Percentiles rank a stretch among this genome's conserved stretches.
phyloP scores from a whole-genome alignment of 139 green algal genomes.

The Mesotaenium endlicherianum region DNA sequence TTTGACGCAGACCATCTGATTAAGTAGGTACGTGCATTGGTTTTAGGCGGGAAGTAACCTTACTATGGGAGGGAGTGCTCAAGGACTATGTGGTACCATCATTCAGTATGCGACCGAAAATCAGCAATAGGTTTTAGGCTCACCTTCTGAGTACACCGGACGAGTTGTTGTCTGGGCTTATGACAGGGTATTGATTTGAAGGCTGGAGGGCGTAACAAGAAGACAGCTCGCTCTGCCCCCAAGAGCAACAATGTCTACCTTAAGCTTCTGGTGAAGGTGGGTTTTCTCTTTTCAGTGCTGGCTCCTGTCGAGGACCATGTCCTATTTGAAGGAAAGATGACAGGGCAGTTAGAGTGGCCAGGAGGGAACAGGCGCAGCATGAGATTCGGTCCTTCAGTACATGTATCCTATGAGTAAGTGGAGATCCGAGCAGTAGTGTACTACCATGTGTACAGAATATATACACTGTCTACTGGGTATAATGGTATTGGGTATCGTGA shows the following conservation, averaged over 20 bases:
- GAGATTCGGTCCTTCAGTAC: too few relatives aligned
- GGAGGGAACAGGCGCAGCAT: not conserved
- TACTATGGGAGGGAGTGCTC: not conserved
- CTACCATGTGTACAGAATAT: too few relatives aligned
- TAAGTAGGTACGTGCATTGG: not conserved
- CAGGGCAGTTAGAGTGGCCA: not conserved
- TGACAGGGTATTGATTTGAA: slow-evolving; percentile 96
- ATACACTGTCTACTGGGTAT: too few relatives aligned
- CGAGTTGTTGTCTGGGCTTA: not conserved
- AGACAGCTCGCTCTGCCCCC: slow-evolving; percentile 78
- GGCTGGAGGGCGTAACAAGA: slow-evolving; percentile 94
- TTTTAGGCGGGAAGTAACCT: not conserved
- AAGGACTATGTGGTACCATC: not conserved
- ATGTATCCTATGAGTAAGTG: too few relatives aligned
- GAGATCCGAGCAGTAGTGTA: too few relatives aligned
- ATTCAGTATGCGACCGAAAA: not conserved
- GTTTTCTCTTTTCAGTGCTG: not conserved
- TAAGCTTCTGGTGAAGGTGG: slow-evolving; percentile 97
- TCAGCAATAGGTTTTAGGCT: too few relatives aligned
- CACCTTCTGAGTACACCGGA: too few relatives aligned
- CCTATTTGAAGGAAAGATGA: not conserved
- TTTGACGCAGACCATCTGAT: not conserved
- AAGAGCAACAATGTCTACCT: slow-evolving; percentile 99
- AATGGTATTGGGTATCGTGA: not conserved
- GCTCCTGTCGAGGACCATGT: not conserved